Conservation (phyloP, 1,284 basidiomycete genomes). For the Veloporphyrellus conicus region DNA sequence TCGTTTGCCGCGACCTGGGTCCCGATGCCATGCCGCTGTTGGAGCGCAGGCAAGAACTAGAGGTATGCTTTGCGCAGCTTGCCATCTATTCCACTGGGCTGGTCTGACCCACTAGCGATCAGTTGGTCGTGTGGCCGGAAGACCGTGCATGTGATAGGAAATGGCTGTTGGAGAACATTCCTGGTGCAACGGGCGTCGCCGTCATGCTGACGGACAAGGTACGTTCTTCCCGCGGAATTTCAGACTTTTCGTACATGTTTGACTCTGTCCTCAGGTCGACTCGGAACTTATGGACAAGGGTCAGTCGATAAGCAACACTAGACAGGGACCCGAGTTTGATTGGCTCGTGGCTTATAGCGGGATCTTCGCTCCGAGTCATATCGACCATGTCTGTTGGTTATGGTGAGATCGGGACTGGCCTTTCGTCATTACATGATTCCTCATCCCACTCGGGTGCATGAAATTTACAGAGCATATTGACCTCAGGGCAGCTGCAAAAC, state of each 20-base stretch:
- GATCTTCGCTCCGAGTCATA: conserved; percentile 68
- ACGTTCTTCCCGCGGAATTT: conserved; percentile 8
- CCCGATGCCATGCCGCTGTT: conserved; percentile 68
- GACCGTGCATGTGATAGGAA: conserved; percentile 59
- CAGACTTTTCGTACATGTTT: neutral
- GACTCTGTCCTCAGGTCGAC: conserved; percentile 52
- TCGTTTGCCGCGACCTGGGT: conserved; percentile 68
- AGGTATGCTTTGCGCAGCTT: conserved; percentile 41
- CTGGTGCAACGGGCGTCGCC: conserved; percentile 61
- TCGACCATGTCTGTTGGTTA: conserved; percentile 91
- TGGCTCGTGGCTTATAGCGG: conserved; percentile 44
- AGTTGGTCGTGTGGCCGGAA: conserved; percentile 72
- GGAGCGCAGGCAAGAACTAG: conserved; percentile 46
- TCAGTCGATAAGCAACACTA: conserved; percentile 20
- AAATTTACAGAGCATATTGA: conserved; percentile 73
- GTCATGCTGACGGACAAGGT: conserved; percentile 74
- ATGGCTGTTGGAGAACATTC: conserved; percentile 78
- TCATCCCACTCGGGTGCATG: neutral
- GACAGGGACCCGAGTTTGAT: neutral
- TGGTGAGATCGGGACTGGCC: conserved; percentile 45
- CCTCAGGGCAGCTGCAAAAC: conserved; percentile 56
- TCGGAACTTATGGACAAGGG: conserved; percentile 69
- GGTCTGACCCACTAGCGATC: neutral
- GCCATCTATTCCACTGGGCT: neutral
- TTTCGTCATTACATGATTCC: neutral